Base-by-base conservation (phyloP, 768 basidiomycete genomes). In the Exsudoporus frostii region DNA sequence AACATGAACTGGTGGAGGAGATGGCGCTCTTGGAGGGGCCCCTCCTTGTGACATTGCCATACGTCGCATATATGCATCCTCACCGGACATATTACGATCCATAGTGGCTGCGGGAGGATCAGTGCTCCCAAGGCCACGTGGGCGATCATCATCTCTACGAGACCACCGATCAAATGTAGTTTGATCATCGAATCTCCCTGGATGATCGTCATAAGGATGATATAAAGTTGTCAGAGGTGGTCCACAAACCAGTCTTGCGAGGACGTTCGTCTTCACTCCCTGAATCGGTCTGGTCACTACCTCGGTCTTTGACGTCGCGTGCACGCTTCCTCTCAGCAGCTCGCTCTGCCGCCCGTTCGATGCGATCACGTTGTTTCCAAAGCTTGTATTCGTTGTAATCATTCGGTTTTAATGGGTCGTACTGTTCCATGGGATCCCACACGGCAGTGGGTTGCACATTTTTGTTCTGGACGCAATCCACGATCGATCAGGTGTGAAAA, bases 341-440 rank as follows among this genome's bases (percentile, higher is more conserved):
- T 32, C 84, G 78, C 57, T 86, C 82, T 15, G 69, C 61, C n/a
- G 86, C 78, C 39, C 82, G 74, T 58, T 92, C 87, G 44, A 88
- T 88, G 38, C 81, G 81, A 24, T 90, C 87, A 51, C 83, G 83
- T 56, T 83, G 81, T 58, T 86, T 86, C 84, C 85, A 92, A 11
- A 82, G 60, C 63, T 92, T 93, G 76, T 85, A 93, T 61, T 93
- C 92, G 59, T 86, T 85, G 71, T 93, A 92, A 60, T 94, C 92
- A 54, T 93, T 93, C 2, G 92, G 92, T 24, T 88, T 82, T 20
- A 84, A 70, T 2, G 90, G 88, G 57, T 94, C 92, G 65, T 94
- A 94, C 27, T 72, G 76, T 61, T 92, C 91, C 51, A 71, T 65
- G 5, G 91, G 91, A 69, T 93, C 90, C 91, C 91, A 92, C 2